Conservation (phyloP, 2,329 filamentous ascomycete genomes). For the Rutstroemia sp. region DNA sequence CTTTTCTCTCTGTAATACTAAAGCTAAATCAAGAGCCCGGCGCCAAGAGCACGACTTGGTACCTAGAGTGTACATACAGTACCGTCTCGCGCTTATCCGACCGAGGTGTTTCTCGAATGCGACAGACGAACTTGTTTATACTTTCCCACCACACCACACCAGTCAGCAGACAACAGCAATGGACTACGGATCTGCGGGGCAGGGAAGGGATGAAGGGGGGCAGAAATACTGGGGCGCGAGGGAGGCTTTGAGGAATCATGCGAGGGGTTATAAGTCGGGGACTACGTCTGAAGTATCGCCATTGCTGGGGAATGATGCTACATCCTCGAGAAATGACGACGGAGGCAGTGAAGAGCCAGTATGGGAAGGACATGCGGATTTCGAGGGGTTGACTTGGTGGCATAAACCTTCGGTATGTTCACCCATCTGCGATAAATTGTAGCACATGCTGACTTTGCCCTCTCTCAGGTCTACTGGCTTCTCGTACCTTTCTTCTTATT, state of each 20-base stretch:
- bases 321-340: background rate
- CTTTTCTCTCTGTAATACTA: background rate
- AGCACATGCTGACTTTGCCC: background rate
- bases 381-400: constrained; percentile 54
- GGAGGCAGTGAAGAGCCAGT: constrained; percentile 16
- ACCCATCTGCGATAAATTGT: background rate
- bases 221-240: constrained; percentile 19
- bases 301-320: constrained; percentile 20
- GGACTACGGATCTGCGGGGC: background rate
- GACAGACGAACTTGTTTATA: background rate
- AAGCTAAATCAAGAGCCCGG: no score
- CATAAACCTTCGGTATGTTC: constrained; percentile 51
- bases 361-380: constrained; percentile 51
- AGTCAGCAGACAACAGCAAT: constrained; percentile 2
- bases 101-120: background rate
- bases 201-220: background rate
- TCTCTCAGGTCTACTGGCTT: constrained; percentile 68
- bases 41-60: background rate
- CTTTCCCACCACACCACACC: background rate
- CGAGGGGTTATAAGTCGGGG: constrained; percentile 10
- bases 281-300: constrained; percentile 15
- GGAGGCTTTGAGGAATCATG: constrained; percentile 20
- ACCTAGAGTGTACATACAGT: no score
- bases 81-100: no score
- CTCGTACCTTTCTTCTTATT: constrained; percentile 74